Conservation (phyloP, 2,329 filamentous ascomycete species). For the Penicillium sp. region DNA sequence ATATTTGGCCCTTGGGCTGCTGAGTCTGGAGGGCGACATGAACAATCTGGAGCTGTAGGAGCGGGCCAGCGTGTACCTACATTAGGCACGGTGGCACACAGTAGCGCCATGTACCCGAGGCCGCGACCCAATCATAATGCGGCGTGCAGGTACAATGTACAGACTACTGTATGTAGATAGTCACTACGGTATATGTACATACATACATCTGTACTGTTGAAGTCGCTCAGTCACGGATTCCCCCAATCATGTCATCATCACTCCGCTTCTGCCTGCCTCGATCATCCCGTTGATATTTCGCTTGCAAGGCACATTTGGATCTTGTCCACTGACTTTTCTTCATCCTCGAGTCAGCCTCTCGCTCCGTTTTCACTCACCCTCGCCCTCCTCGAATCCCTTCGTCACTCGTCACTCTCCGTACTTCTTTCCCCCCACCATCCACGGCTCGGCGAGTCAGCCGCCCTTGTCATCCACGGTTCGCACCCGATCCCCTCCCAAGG, state of each 20-base stretch:
- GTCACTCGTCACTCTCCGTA: background rate
- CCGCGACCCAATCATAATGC: too few species aligned
- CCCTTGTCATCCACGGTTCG: conserved; percentile 38
- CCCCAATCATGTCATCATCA: too few species aligned
- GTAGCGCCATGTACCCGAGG: background rate
- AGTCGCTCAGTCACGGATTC: too few species aligned
- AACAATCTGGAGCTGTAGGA: conserved; percentile 57
- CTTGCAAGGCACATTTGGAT: too few species aligned
- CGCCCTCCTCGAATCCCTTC: conserved; percentile 1
- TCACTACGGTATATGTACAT: too few species aligned
- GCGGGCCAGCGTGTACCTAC: conserved; percentile 7
- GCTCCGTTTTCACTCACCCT: background rate
- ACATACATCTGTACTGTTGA: too few species aligned
- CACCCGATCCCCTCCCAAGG: background rate
- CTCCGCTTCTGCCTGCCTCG: too few species aligned
- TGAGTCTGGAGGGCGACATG: conserved; percentile 75
- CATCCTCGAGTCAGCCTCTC: background rate
- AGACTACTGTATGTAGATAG: too few species aligned
- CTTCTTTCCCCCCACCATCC: conserved; percentile 18
- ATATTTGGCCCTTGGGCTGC: conserved; percentile 73
- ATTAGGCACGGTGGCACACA: conserved; percentile 1
- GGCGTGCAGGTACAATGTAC: too few species aligned
- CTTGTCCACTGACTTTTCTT: too few species aligned
- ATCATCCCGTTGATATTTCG: too few species aligned
- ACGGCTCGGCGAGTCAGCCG: conserved; percentile 36